A percentile compares a stretch with the other conserved stretches of the same genome.
phyloP scores from a whole-genome alignment of 129 eudicot genomes.

The Flaveria sonorensis region DNA sequence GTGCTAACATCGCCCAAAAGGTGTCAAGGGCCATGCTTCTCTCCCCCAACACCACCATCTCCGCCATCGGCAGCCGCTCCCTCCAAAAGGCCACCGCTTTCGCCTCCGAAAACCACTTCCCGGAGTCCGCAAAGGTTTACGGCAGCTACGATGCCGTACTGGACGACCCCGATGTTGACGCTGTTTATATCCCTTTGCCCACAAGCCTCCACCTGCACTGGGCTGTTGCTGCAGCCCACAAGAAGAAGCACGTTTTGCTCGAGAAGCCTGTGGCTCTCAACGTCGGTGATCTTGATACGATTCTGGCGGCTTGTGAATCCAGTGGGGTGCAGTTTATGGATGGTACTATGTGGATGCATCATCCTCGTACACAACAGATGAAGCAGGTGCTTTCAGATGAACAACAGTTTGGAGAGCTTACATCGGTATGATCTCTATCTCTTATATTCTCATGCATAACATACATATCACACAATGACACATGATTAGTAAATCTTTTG shows the following conservation, averaged over 20 bases:
- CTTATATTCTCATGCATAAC: too few species aligned
- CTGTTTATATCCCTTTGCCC: conserved; percentile 71
- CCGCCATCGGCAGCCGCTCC: conserved; percentile 76
- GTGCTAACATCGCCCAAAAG: conserved; percentile 68
- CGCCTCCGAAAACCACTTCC: conserved; percentile 55
- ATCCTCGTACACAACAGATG: conserved; percentile 62
- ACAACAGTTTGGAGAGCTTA: conserved; percentile 51
- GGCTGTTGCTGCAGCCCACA: conserved; percentile 59
- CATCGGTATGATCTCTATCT: conserved; percentile 37
- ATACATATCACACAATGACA: neutral
- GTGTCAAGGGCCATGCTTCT: conserved; percentile 56
- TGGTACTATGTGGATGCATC: conserved; percentile 87
- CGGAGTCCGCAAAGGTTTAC: conserved; percentile 47
- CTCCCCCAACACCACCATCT: conserved; percentile 52
- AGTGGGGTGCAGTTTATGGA: conserved; percentile 83
- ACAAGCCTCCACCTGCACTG: conserved; percentile 60
- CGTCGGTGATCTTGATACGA: conserved; percentile 53
- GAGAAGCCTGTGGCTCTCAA: conserved; percentile 76
- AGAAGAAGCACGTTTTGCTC: conserved; percentile 63
- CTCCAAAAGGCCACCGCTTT: conserved; percentile 48
- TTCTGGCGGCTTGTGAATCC: conserved; percentile 53
- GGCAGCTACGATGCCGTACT: conserved; percentile 60
- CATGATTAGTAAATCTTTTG: neutral
- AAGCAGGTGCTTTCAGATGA: conserved; percentile 43
- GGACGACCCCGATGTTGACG: conserved; percentile 70